A percentile compares a stretch with the other conserved stretches of the same genome.
Conservation (phyloP, 768 basidiomycete species). For the Lentinula guzmanii region DNA sequence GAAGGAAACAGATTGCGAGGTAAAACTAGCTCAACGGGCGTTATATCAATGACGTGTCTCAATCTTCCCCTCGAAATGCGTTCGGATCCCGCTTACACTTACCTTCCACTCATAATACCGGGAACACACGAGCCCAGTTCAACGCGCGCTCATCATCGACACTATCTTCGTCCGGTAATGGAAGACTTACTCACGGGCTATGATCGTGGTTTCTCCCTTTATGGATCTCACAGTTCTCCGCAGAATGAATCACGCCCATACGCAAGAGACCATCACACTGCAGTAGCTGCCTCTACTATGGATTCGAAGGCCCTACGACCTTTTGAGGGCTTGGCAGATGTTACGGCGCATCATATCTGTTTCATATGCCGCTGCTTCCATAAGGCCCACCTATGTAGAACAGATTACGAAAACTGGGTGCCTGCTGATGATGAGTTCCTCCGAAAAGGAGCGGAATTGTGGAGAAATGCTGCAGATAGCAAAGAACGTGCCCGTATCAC, state of each 20-base stretch:
- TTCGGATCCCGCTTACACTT: constrained; percentile 1
- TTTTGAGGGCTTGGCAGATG: background rate
- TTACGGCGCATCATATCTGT: background rate
- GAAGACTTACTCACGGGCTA: background rate
- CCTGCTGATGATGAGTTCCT: constrained; percentile 7
- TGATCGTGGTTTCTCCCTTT: background rate
- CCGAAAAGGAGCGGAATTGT: constrained; percentile 13
- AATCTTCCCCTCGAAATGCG: constrained; percentile 4
- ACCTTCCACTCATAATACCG: background rate
- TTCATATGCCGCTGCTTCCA: background rate
- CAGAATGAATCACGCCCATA: background rate
- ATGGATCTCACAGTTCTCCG: background rate
- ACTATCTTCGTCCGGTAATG: background rate
- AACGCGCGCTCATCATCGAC: background rate
- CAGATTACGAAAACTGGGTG: constrained; percentile 12
- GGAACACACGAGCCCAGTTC: constrained; percentile 1
- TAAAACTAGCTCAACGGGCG: background rate
- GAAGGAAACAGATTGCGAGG: background rate
- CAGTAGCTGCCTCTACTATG: background rate
- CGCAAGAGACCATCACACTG: background rate
- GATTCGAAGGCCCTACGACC: background rate
- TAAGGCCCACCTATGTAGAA: background rate
- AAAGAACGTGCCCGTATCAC: constrained; percentile 13
- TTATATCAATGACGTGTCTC: background rate
- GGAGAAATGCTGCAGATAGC: constrained; percentile 13